phyloP scores from a whole-genome alignment of 768 basidiomycete genomes.

The Podaxis sp. region DNA sequence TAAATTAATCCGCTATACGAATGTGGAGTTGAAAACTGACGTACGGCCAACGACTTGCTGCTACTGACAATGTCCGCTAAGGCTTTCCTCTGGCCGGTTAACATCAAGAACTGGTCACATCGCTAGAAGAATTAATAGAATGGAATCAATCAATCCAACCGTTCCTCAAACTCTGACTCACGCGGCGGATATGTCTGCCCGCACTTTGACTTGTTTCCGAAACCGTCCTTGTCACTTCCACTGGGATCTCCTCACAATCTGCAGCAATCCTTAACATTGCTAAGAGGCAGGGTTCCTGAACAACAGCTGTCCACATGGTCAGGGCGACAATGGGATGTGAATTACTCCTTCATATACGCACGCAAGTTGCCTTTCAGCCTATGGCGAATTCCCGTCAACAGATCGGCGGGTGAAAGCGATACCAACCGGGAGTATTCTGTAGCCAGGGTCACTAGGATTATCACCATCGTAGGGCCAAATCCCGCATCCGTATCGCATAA shows the following conservation, averaged over 20 bases:
- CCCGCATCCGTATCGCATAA: constrained; percentile 61
- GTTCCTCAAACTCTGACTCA: not conserved
- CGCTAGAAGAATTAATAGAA: constrained; percentile 42
- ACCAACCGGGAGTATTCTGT: constrained; percentile 17
- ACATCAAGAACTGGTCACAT: constrained; percentile 63
- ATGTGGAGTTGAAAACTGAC: not conserved
- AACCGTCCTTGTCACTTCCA: constrained; percentile 42
- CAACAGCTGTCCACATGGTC: constrained; percentile 46
- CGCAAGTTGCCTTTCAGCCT: constrained; percentile 24
- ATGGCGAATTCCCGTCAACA: constrained; percentile 19
- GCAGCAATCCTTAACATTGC: constrained; percentile 69
- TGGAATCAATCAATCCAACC: constrained; percentile 14
- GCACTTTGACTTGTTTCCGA: constrained; percentile 41
- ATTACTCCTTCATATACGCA: constrained; percentile 7
- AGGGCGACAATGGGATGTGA: constrained; percentile 1
- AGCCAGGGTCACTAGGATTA: constrained; percentile 45
- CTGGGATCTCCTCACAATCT: constrained; percentile 51
- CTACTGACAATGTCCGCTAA: constrained; percentile 47
- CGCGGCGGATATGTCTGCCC: constrained; percentile 50
- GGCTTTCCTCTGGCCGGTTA: constrained; percentile 42
- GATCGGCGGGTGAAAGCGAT: constrained; percentile 18
- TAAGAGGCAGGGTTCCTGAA: constrained; percentile 73
- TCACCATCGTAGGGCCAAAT: constrained; percentile 44
- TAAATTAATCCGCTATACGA: not conserved
- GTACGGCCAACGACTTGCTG: constrained; percentile 58